Evolutionary conservation across 192 early-diverging fungal genomes (phyloP).

Genomic region (Backusella mclennaniae): DNA sequence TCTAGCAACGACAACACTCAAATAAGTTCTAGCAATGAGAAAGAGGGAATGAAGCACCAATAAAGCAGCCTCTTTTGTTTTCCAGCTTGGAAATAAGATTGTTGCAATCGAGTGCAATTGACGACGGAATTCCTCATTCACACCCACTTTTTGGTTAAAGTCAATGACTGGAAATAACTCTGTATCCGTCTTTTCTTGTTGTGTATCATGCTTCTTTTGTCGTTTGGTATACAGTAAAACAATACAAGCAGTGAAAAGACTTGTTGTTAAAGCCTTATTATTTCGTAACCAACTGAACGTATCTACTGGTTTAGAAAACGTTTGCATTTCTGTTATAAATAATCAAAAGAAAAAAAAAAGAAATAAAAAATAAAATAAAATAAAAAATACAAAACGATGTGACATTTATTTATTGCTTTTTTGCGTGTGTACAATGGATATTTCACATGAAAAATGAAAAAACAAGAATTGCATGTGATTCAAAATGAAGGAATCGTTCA

Average conservation of each 20-base stretch:
- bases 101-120: conserved; percentile 73
- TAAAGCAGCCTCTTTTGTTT: conserved; percentile 78
- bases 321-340: conserved; percentile 2
- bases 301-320: conserved; percentile 9
- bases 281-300: conserved; percentile 3
- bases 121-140: conserved; percentile 55
- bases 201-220: neutral
- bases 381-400: neutral
- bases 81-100: conserved; percentile 79
- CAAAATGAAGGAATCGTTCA: neutral
- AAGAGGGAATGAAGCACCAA: conserved; percentile 82
- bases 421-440: neutral
- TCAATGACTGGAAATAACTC: conserved; percentile 5
- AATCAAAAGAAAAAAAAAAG: neutral
- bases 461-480: conserved; percentile 7
- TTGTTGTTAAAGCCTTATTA: neutral
- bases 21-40: conserved; percentile 86
- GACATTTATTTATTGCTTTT: conserved; percentile 7
- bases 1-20: conserved; percentile 88
- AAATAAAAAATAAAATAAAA: neutral
- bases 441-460: conserved; percentile 11
- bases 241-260: conserved; percentile 2
- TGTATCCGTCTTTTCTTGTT: neutral
- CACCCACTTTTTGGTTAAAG: conserved; percentile 47
- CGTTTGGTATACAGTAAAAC: neutral